phyloP scores from a whole-genome alignment of 345 rosid genomes.

The Pistacia atlantica region DNA sequence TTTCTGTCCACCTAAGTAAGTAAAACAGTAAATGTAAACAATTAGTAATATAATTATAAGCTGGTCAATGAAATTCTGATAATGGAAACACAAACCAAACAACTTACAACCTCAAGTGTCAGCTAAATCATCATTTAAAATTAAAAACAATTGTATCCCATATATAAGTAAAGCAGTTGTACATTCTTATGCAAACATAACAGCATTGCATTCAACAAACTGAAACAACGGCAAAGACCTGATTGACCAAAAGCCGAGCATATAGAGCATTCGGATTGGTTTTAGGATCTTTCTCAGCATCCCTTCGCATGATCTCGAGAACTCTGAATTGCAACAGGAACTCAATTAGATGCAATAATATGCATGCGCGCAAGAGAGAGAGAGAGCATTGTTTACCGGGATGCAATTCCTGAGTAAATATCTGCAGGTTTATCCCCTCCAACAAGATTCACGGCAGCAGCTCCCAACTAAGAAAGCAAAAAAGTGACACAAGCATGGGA shows the following conservation, averaged over 20 bases:
- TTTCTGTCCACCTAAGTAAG: constrained; percentile 83
- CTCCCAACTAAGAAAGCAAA: constrained; percentile 75
- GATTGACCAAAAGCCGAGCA: constrained; percentile 73
- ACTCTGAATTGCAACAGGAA: constrained; percentile 54
- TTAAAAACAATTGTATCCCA: constrained; percentile 9
- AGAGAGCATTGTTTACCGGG: constrained; percentile 50
- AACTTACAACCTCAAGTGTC: neutral
- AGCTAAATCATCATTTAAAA: neutral
- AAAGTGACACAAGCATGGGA: neutral
- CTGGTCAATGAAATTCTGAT: neutral
- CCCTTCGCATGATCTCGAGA: constrained; percentile 71
- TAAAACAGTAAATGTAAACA: constrained; percentile 23
- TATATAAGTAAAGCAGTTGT: neutral
- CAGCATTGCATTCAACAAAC: constrained; percentile 13
- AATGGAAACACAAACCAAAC: neutral
- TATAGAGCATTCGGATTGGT: constrained; percentile 52
- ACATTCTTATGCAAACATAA: constrained; percentile 1
- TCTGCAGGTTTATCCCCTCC: constrained; percentile 93
- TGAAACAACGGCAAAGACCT: constrained; percentile 50
- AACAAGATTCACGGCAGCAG: constrained; percentile 95
- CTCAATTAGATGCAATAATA: constrained; percentile 15
- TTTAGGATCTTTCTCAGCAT: constrained; percentile 73
- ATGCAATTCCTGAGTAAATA: constrained; percentile 91
- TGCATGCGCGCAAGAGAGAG: neutral
- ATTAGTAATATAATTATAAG: constrained; percentile 21